Conservation (phyloP, 305 asterid genomes). For the Fraxinus dipetala region DNA sequence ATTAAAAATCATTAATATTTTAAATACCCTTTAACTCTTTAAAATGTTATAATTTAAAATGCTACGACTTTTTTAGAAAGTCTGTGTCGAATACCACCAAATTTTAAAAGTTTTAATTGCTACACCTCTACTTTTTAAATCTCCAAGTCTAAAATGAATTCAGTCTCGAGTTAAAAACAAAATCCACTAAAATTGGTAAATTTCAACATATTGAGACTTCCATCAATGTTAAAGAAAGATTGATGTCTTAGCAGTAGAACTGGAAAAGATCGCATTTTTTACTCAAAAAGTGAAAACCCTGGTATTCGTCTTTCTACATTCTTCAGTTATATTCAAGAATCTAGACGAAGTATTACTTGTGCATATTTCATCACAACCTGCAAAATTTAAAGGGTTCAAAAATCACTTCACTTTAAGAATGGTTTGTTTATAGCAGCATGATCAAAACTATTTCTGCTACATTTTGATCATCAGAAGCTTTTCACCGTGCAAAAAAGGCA, state of each 20-base stretch:
- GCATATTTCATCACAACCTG: too few species aligned
- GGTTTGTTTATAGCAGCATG: not conserved
- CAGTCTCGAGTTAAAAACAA: too few species aligned
- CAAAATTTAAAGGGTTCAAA: not conserved
- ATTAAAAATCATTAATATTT: too few species aligned
- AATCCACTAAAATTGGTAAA: not conserved
- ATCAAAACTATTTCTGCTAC: not conserved
- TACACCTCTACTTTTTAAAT: too few species aligned
- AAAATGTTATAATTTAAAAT: too few species aligned
- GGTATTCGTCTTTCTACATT: not conserved
- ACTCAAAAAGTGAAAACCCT: not conserved
- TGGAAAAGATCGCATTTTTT: not conserved
- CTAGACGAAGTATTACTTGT: not conserved
- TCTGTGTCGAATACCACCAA: too few species aligned
- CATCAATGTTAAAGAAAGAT: not conserved
- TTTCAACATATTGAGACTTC: not conserved
- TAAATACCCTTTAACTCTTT: too few species aligned
- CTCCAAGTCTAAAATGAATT: too few species aligned
- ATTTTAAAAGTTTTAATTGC: too few species aligned
- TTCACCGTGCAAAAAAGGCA: not conserved
- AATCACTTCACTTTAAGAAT: not conserved
- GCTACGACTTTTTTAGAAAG: too few species aligned
- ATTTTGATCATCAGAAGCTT: not conserved
- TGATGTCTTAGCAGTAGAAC: not conserved
- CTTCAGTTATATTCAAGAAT: not conserved